Conservation (phyloP, 257 asterid species). For the Fraxinus anomala region DNA sequence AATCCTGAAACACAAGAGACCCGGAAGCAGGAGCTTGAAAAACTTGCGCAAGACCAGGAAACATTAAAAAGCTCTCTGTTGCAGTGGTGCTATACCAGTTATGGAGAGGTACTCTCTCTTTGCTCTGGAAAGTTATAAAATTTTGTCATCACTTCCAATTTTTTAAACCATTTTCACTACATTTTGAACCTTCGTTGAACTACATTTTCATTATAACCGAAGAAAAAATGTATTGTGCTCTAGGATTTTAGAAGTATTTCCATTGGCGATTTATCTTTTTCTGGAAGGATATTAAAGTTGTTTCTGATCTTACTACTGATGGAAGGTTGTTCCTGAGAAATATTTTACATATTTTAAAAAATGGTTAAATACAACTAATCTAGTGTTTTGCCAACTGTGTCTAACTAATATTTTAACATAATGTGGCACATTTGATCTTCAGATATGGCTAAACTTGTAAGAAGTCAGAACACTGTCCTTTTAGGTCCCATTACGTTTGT, state of each 20-base stretch:
- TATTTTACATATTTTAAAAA: neutral
- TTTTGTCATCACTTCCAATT: neutral
- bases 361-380: neutral
- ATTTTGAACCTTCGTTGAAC: neutral
- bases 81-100: slow-evolving; percentile 64
- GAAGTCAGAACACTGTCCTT: neutral
- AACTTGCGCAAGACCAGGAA: slow-evolving; percentile 53
- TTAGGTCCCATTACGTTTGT: neutral
- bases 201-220: neutral
- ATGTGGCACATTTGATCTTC: neutral
- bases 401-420: neutral
- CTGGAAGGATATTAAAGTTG: neutral
- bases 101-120: slow-evolving; percentile 49
- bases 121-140: slow-evolving; percentile 19
- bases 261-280: neutral
- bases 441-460: neutral
- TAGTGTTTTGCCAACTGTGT: neutral
- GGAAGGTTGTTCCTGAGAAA: neutral
- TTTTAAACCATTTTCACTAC: neutral
- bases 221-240: neutral
- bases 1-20: slow-evolving; percentile 70
- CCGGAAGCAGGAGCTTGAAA: slow-evolving; percentile 57
- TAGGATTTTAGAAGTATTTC: neutral
- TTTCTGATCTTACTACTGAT: neutral
- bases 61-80: slow-evolving; percentile 51